Evolutionary conservation across 164 flowering plant genomes (phyloP), one percentile per base, ranked within the genome.

Genomic region (Brasenia schreberi): DNA sequence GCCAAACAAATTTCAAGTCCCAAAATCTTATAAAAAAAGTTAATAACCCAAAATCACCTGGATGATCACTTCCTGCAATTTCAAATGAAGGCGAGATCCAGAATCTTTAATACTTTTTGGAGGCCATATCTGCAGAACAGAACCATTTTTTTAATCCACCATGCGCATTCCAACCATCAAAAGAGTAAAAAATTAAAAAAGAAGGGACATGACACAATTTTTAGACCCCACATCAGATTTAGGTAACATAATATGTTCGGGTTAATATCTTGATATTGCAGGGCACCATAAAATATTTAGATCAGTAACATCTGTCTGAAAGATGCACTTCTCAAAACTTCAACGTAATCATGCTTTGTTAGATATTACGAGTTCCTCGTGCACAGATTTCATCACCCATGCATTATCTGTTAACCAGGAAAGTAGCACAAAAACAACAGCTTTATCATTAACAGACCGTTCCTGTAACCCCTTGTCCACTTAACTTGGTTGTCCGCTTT

Each of bases 51-150:
- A 62, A 19, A 61, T 70, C 61, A 89, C 99, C 89, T 87, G 90
- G 82, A 86, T 63, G 63, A 95, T 86, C 64, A 88, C 94, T 77
- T 95, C 97, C 85, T 85, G 92, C 63, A 95, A 72, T 76, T 79
- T 79, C 69, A 86, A 82, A 80, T 90, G 96, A 71, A 95, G 83
- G 60, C 82, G 86, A n/a, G 99, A 95, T 71, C 86, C 94, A 69
- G 97, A 87, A 80, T 95, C 99, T 77, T 92, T 95, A 59, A 95
- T 73, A 73, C 82, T 88, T 77, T 90, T 90, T 62, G 99, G 99
- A 69, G 99, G 97, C 99, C 99, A 95, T 81, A 95, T 90, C 99
- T 95, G 79, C 79, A 77, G 45, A n/a, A 72, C 27, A 67, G 63
- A 49, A 49, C 16, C 2, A 9, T 49, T 49, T 49, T 49, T 49